A percentile compares a stretch with the other conserved stretches of the same genome.
These are phyloP conservation scores for Apostasia ramifera DNA, from an alignment of 106 monocot genomes.

Conservation along the genomic window DNA sequence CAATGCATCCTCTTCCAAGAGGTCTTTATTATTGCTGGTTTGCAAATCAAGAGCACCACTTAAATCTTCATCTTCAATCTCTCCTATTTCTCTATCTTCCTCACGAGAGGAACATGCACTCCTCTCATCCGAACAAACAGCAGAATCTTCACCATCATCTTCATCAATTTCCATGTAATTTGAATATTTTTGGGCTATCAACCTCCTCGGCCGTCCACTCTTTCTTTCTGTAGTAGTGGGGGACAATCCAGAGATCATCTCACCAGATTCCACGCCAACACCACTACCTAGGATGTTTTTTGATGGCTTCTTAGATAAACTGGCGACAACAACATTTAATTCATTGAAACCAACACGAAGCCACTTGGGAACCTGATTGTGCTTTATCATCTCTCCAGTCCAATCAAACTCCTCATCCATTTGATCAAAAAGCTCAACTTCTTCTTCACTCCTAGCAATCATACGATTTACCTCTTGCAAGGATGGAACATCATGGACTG, in stretches of 20 bases:
- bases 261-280: slow-evolving; percentile 30
- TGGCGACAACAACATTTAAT: slow-evolving; percentile 51
- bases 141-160: slow-evolving; percentile 62
- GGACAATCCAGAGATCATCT: slow-evolving; percentile 16
- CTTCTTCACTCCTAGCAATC: slow-evolving; percentile 89
- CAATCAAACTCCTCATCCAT: slow-evolving; percentile 98
- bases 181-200: slow-evolving; percentile 28
- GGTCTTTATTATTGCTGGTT: slow-evolving; percentile 36
- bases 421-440: slow-evolving; percentile 94
- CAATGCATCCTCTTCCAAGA: slow-evolving; percentile 39
- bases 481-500: slow-evolving; percentile 92
- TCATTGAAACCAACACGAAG: slow-evolving; percentile 71
- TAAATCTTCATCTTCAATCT: slow-evolving; percentile 59
- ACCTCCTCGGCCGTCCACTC: slow-evolving; percentile 34
- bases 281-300: slow-evolving; percentile 50
- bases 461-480: slow-evolving; percentile 87
- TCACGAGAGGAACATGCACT: slow-evolving; percentile 35
- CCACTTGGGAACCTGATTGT: slow-evolving; percentile 87
- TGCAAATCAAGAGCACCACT: slow-evolving; percentile 31
- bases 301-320: slow-evolving; percentile 75
- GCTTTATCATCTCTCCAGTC: slow-evolving; percentile 77
- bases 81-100: slow-evolving; percentile 66
- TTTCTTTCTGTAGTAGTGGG: slow-evolving; percentile 44
- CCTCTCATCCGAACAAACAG: slow-evolving; percentile 48
- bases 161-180: slow-evolving; percentile 73